Evolutionary conservation across 129 eudicot species (phyloP), one percentile per base, ranked within the genome.

Genomic region (Lactuca sativa): DNA sequence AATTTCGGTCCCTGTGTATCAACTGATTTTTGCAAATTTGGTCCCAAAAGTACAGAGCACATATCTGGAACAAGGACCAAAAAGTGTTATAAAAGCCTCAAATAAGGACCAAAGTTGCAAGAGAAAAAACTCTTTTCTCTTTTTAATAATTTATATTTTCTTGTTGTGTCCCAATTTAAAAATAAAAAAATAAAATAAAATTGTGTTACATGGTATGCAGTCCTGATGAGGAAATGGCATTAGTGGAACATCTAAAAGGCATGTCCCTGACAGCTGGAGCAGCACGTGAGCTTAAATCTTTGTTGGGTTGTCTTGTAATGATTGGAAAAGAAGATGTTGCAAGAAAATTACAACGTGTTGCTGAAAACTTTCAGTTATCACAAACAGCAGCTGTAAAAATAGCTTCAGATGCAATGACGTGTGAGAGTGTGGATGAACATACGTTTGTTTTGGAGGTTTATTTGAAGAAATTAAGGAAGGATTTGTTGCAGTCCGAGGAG

Each of bases 191-290:
- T 25, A 25, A 25, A 25, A 25, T 25, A 25, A 25, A 25, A 25
- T 25, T 25, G 30, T 9, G 43, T 75, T 56, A 8, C 9, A 37
- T 43, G 37, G 14, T 43, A 32, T 78, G 55, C 60, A 93, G 99
- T 78, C 90, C 97, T 66, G 95, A 77, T 55, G 99, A 95, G 80
- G 99, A 95, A 74, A 83, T 80, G 84, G 99, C 95, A 59, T 74
- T 95, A 69, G 89, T 90, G 36, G 97, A 90, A 66, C 99, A 95
- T 70, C 71, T 95, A 69, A 95, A 80, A 84, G 95, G 96, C 32
- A 95, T 95, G 97, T 74, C 87, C 61, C 73, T 90, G 32, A 43
- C 86, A 13, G 68, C 66, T 60, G 97, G 90, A 51, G 90, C 99
- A 56, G 82, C 73, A 17, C 78, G 66, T 0, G 99, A 95, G 82